phyloP scores from a whole-genome alignment of 345 rosid genomes.

The Lepidium sativum region DNA sequence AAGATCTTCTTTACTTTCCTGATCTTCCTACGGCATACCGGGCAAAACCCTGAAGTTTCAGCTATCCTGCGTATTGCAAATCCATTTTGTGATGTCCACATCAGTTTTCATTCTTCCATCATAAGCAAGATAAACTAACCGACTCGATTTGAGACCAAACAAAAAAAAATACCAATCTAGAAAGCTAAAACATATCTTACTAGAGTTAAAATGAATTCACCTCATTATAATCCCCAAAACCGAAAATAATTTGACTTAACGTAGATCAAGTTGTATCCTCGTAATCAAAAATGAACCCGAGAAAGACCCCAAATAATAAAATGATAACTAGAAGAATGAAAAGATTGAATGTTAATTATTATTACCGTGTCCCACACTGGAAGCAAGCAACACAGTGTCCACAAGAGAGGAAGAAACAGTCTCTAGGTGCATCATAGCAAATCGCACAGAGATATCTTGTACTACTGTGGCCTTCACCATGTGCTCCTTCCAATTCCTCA shows the following conservation, averaged over 20 bases:
- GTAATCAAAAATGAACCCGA: not conserved
- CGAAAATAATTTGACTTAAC: not conserved
- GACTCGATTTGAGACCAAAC: not conserved
- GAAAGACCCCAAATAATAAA: not conserved
- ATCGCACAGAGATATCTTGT: constrained; percentile 91
- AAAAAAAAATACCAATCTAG: not conserved
- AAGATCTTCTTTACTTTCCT: constrained; percentile 92
- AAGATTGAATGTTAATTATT: not conserved
- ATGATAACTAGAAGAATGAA: not conserved
- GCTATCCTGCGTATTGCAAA: constrained; percentile 53
- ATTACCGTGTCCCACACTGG: constrained; percentile 85
- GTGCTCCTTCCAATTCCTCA: constrained; percentile 54
- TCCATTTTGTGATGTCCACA: not conserved
- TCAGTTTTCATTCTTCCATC: not conserved
- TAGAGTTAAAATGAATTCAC: not conserved
- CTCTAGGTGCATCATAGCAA: constrained; percentile 97
- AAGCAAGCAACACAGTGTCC: constrained; percentile 94
- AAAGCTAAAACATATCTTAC: not conserved
- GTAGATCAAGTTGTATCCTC: not conserved
- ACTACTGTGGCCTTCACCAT: constrained; percentile 55
- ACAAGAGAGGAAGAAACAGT: constrained; percentile 97
- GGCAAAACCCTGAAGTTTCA: constrained; percentile 73
- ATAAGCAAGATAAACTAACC: not conserved
- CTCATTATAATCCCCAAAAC: not conserved
- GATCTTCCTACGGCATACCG: constrained; percentile 74